A percentile compares a stretch with the other conserved stretches of the same genome.
phyloP scores from a whole-genome alignment of 257 asterid species.

The Nicotiana tomentosiformis region DNA sequence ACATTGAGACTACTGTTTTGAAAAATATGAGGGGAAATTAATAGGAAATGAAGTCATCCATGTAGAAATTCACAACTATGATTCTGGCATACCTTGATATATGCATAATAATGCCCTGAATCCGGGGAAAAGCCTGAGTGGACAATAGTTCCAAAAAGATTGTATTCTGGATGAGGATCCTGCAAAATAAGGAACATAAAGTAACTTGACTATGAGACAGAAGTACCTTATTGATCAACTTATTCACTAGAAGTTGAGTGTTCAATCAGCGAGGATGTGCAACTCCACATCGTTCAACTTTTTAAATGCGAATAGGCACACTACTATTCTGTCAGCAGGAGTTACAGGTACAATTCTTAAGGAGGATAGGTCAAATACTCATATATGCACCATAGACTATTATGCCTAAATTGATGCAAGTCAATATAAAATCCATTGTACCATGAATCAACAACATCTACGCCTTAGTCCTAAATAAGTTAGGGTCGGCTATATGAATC shows the following conservation, averaged over 20 bases:
- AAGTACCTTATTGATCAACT: background rate
- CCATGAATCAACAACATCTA: background rate
- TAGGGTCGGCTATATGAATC: too few species aligned
- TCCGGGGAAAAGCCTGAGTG: slow-evolving; percentile 97
- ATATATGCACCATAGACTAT: background rate
- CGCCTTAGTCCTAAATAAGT: too few species aligned
- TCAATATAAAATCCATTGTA: background rate
- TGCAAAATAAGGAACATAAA: slow-evolving; percentile 33
- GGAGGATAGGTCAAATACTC: background rate
- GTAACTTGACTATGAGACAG: background rate
- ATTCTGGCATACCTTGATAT: slow-evolving; percentile 62
- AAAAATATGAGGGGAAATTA: slow-evolving; percentile 4
- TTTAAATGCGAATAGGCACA: background rate
- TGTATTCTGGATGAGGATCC: slow-evolving; percentile 87
- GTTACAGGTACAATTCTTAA: background rate
- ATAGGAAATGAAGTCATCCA: background rate
- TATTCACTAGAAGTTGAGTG: background rate
- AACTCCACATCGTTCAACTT: background rate
- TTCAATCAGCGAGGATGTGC: background rate
- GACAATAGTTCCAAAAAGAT: slow-evolving; percentile 87
- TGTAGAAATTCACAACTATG: background rate
- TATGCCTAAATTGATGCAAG: background rate
- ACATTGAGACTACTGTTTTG: too few species aligned
- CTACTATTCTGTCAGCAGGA: background rate
- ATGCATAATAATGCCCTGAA: slow-evolving; percentile 98